A percentile compares a stretch with the other conserved stretches of the same genome.
phyloP scores from a whole-genome alignment of 2,329 filamentous ascomycete genomes.

The Helicocarpus griseus region DNA sequence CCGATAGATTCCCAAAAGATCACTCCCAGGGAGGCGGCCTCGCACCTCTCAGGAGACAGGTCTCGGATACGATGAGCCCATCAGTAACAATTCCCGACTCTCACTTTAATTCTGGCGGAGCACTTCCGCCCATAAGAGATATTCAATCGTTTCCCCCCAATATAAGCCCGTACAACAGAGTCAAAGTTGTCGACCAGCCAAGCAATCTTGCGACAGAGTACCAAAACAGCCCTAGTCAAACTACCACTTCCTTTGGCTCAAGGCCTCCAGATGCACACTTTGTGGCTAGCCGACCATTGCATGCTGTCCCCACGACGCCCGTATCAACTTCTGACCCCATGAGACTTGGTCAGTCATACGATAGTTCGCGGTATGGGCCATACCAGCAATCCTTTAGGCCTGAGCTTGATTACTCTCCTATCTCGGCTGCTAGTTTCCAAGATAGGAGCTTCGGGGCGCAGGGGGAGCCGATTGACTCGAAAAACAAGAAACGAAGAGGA shows the following conservation, averaged over 20 bases:
- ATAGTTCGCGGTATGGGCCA: slow-evolving; percentile 15
- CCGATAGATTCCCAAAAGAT: slow-evolving; percentile 1
- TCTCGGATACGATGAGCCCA: slow-evolving; percentile 3
- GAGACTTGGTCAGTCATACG: slow-evolving; percentile 22
- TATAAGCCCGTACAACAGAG: slow-evolving; percentile 17
- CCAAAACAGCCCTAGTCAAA: not conserved
- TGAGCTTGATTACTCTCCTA: slow-evolving; percentile 26
- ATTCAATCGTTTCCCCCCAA: slow-evolving; percentile 24
- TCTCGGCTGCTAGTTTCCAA: slow-evolving; percentile 20
- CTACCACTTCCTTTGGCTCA: slow-evolving; percentile 8
- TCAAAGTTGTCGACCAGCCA: slow-evolving; percentile 3
- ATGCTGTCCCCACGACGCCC: slow-evolving; percentile 15
- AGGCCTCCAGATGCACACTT: slow-evolving; percentile 11
- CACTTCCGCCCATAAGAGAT: slow-evolving; percentile 29
- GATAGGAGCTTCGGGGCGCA: slow-evolving; percentile 31
- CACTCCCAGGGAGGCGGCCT: not conserved
- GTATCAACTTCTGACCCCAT: slow-evolving; percentile 11
- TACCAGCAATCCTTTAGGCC: slow-evolving; percentile 20
- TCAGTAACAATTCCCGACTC: slow-evolving; percentile 3
- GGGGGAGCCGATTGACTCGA: slow-evolving; percentile 28
- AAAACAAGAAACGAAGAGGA: slow-evolving; percentile 54
- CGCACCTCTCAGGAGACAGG: slow-evolving; percentile 1
- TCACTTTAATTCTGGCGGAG: slow-evolving; percentile 21
- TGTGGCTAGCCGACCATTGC: slow-evolving; percentile 18
- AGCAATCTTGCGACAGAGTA: not conserved